Base-by-base conservation (phyloP, 805 yeast species). In the Hyphopichia homilentoma region DNA sequence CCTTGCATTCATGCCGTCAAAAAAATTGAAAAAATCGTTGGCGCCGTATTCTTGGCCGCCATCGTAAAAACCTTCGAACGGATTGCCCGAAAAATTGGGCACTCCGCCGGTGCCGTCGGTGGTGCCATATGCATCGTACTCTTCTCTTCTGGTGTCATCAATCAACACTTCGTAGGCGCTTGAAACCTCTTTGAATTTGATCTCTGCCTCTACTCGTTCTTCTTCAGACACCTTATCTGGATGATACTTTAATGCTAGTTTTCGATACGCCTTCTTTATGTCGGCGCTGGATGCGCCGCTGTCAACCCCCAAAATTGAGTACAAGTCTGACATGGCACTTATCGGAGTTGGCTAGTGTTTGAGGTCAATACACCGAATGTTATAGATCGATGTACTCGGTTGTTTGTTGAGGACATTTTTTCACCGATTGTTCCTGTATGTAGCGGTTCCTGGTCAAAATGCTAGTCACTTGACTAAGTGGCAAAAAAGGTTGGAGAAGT, bases 221-320 rank as follows among this genome's bases (percentile, higher is more conserved):
- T 74, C 77, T 43, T 78, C 85, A 0, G 76, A 54, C 2, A 77
- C 88, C 53, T 93, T 90, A 57, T 90, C 97, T 0, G 97, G 97
- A 58, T 90, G 97, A 47, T 80, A 76, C 38, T 68, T 65, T 24
- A 90, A 68, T 7, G 97, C 97, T 30, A 87, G 70, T 45, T 79
- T 83, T 43, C 94, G 73, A 59, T 86, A 90, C 0, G 96, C 95
- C 55, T 75, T 79, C 47, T 81, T 81, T 52, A 90, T 85, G 41
- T 89, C 96, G 1, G 60, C 61, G 20, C 75, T 59, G 1, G 86
- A 60, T 0, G 96, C 95, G 13, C 73, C 67, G 2, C 68, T 53
- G 5, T 73, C 75, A 4, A 88, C 77, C 23, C 86, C 95, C 15
- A 88, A 68, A 3, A 84, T 62, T 28, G 75, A 86, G 59, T 87